These are phyloP conservation scores for Daedalea quercina DNA, from an alignment of 768 basidiomycete species.

Conservation along the genomic window DNA sequence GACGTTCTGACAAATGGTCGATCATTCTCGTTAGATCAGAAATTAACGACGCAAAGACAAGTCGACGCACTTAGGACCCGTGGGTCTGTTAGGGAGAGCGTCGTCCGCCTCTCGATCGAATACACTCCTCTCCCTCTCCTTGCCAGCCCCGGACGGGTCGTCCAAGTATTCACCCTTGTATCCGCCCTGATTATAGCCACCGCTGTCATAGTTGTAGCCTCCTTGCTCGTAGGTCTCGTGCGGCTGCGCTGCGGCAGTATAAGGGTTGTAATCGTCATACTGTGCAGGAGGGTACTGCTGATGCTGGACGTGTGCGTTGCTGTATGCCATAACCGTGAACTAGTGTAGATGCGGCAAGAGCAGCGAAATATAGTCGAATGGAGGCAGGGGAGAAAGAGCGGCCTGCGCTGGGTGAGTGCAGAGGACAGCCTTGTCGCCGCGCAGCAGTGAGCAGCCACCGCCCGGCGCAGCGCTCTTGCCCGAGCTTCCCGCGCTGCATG, in stretches of 20 bases:
- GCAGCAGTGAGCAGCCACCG: background rate
- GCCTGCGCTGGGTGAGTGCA: constrained; percentile 11
- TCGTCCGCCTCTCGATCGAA: constrained; percentile 15
- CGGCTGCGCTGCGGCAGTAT: constrained; percentile 32
- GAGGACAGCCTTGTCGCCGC: constrained; percentile 11
- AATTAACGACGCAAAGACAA: background rate
- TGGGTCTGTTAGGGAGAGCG: constrained; percentile 7
- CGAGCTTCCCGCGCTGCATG: background rate
- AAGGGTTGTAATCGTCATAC: constrained; percentile 40
- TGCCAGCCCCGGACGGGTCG: constrained; percentile 15
- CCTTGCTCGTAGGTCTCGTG: constrained; percentile 50
- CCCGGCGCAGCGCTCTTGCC: too few species aligned
- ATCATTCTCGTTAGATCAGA: background rate
- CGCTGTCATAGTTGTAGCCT: constrained; percentile 21
- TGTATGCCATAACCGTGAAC: constrained; percentile 39
- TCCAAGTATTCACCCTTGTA: constrained; percentile 22
- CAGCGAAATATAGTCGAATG: background rate
- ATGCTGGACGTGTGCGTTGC: constrained; percentile 43
- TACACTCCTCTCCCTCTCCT: constrained; percentile 13
- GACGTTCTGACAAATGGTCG: constrained; percentile 12
- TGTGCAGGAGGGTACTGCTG: constrained; percentile 19
- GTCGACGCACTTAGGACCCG: constrained; percentile 17
- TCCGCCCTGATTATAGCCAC: constrained; percentile 4
- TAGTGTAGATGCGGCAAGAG: background rate
- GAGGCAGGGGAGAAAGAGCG: constrained; percentile 5